Evolutionary conservation across 805 yeast genomes (phyloP).

Genomic region (Candida khao-thaluensis): DNA sequence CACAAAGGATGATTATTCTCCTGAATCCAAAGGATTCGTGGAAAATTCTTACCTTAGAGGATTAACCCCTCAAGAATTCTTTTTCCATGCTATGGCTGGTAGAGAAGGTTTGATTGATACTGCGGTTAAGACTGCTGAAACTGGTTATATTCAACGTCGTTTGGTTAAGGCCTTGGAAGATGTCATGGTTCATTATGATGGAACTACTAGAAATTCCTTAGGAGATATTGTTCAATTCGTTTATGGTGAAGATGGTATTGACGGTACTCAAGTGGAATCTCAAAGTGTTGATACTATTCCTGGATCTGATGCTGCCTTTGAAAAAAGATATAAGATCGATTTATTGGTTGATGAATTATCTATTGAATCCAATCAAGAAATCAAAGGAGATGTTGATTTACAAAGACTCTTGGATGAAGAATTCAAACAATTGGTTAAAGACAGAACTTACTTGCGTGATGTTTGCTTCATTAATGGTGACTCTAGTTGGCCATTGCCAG

Average conservation of each 20-base stretch:
- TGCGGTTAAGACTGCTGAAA: conserved; percentile 98
- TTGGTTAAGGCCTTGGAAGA: conserved; percentile 95
- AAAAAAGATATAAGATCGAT: conserved; percentile 81
- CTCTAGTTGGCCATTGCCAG: conserved; percentile 96
- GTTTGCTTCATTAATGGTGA: conserved; percentile 91
- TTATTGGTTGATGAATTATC: conserved; percentile 65
- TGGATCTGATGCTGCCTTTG: conserved; percentile 83
- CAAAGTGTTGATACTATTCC: conserved; percentile 95
- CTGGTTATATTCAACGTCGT: conserved; percentile 98
- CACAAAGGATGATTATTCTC: conserved; percentile 97
- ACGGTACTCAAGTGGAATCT: conserved; percentile 96
- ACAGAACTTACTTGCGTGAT: conserved; percentile 76
- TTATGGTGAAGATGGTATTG: conserved; percentile 99
- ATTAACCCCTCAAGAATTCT: conserved; percentile 96
- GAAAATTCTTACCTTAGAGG: conserved; percentile 97
- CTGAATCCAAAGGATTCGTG: conserved; percentile 97
- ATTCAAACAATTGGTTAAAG: conserved; percentile 70
- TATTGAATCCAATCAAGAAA: conserved; percentile 86
- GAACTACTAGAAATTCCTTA: conserved; percentile 94
- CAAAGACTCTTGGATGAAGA: conserved; percentile 84
- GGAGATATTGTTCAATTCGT: conserved; percentile 96
- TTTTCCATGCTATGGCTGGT: conserved; percentile 99
- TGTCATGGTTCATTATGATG: conserved; percentile 97
- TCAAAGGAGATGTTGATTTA: conserved; percentile 81
- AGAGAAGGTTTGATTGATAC: conserved; percentile 99